These are phyloP conservation scores for Aspergillus chevalieri DNA, from an alignment of 2,329 filamentous ascomycete species.

Conservation along the genomic window DNA sequence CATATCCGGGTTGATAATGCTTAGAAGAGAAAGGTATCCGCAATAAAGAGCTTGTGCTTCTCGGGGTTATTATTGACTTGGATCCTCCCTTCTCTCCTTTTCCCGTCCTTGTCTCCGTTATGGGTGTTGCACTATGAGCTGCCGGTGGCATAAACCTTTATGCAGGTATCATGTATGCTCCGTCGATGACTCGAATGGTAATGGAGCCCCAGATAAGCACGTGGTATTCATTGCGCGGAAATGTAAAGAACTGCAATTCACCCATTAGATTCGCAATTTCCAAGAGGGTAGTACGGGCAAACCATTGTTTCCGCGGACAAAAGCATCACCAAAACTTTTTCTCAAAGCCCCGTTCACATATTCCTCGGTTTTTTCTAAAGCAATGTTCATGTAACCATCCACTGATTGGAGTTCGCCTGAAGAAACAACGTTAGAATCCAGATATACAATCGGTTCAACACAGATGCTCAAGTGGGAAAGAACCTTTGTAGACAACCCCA, in stretches of 20 bases:
- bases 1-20: too few species aligned
- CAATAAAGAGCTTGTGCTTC: too few species aligned
- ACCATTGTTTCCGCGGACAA: constrained; percentile 96
- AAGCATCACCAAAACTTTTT: constrained; percentile 85
- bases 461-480: neutral
- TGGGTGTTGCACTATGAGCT: too few species aligned
- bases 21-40: too few species aligned
- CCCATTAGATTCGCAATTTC: neutral
- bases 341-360: constrained; percentile 78
- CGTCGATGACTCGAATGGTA: neutral
- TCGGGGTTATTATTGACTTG: too few species aligned
- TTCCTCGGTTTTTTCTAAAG: constrained; percentile 90
- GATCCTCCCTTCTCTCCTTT: too few species aligned
- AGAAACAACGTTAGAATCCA: constrained; percentile 2
- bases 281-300: constrained; percentile 14
- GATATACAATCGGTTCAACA: neutral
- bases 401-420: constrained; percentile 91
- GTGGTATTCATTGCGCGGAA: constrained; percentile 21
- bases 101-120: too few species aligned
- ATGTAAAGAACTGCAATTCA: constrained; percentile 32
- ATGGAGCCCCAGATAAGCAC: too few species aligned
- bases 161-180: too few species aligned
- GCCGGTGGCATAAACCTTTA: neutral
- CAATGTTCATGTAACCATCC: constrained; percentile 99
- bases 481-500: constrained; percentile 96